Conservation (phyloP, 768 basidiomycete genomes). For the Boletus bicolor region DNA sequence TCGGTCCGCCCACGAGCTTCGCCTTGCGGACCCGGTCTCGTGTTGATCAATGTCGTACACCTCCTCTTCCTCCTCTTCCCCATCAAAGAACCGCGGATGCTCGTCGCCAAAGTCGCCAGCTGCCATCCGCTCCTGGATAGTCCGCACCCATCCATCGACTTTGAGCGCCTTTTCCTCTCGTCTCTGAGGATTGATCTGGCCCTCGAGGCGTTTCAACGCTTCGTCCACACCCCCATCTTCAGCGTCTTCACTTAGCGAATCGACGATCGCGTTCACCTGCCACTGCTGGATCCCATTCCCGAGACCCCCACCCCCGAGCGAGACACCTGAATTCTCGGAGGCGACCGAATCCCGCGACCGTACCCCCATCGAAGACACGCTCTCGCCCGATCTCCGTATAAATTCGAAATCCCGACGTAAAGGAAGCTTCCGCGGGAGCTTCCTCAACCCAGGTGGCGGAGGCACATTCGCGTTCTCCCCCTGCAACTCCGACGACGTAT, state of each 20-base stretch:
- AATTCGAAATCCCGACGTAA: conserved; percentile 80
- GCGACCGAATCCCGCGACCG: conserved; percentile 57
- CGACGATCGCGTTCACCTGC: conserved; percentile 78
- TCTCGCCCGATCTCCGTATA: conserved; percentile 61
- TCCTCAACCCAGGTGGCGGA: conserved; percentile 53
- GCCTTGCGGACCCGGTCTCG: conserved; percentile 28
- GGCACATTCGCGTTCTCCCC: conserved; percentile 32
- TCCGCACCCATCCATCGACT: conserved; percentile 79
- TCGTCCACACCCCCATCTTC: conserved; percentile 80
- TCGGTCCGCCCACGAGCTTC: not conserved
- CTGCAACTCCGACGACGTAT: conserved; percentile 60
- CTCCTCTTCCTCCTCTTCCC: conserved; percentile 40
- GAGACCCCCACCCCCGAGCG: conserved; percentile 39
- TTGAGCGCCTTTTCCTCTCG: conserved; percentile 70
- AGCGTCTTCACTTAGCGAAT: conserved; percentile 69
- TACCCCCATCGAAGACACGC: conserved; percentile 79
- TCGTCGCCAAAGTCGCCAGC: conserved; percentile 64
- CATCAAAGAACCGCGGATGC: conserved; percentile 51
- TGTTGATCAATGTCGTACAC: conserved; percentile 31
- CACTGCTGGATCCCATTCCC: conserved; percentile 61
- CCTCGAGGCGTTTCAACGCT: conserved; percentile 77
- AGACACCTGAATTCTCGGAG: conserved; percentile 39
- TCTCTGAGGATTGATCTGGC: conserved; percentile 73
- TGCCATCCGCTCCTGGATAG: conserved; percentile 63
- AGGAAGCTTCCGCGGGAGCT: conserved; percentile 58